Conservation (phyloP, 306 rosid species). For the Dryas drummondii region DNA sequence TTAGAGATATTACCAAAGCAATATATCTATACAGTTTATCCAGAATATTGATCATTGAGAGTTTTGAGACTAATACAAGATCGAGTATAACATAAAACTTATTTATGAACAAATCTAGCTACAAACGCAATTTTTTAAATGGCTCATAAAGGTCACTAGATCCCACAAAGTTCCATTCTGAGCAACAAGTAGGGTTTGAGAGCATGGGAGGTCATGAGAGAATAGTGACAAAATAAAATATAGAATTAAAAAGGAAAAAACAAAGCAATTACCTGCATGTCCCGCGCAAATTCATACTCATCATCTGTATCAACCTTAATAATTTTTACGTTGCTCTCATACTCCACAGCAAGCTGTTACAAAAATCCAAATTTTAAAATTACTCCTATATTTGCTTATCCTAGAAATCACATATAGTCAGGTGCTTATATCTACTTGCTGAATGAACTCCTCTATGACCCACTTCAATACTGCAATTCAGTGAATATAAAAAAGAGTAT, state of each 20-base stretch:
- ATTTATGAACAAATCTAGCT: not conserved
- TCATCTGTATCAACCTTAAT: slow-evolving; percentile 92
- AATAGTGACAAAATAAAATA: not conserved
- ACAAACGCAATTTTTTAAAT: not conserved
- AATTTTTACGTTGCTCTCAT: slow-evolving; percentile 54
- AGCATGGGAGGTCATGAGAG: not conserved
- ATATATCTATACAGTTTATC: slow-evolving; percentile 12
- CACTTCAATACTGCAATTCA: not conserved
- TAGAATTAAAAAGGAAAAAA: no score
- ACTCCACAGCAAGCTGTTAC: slow-evolving; percentile 89
- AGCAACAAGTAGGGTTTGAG: not conserved
- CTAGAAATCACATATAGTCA: not conserved
- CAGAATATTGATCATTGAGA: not conserved
- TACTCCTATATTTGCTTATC: slow-evolving; percentile 20
- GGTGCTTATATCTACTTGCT: not conserved
- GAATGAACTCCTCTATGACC: no score
- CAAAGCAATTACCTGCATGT: slow-evolving; percentile 71
- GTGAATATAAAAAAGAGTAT: not conserved
- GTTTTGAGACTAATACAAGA: not conserved
- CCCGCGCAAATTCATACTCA: slow-evolving; percentile 80
- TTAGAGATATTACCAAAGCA: slow-evolving; percentile 1
- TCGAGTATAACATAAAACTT: not conserved
- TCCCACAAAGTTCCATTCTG: slow-evolving; percentile 5
- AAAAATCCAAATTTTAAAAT: slow-evolving; percentile 12
- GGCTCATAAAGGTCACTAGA: not conserved